Evolutionary conservation across 345 rosid species (phyloP).

Genomic region (Zanthoxylum bungeanum): DNA sequence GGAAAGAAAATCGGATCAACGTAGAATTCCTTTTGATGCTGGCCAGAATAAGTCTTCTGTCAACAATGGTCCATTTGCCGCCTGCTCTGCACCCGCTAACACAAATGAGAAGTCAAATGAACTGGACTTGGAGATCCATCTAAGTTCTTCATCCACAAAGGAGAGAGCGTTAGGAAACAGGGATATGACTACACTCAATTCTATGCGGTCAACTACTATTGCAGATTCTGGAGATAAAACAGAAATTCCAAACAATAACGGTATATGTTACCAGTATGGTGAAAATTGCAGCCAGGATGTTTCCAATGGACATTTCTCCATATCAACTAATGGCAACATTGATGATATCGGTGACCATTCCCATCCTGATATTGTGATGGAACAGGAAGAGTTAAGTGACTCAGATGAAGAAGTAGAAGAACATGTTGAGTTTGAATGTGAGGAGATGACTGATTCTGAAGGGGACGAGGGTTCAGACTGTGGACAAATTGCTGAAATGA

Average conservation of each 20-base stretch:
- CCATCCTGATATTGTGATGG: constrained; percentile 87
- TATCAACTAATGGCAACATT: constrained; percentile 28
- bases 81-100: constrained; percentile 24
- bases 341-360: constrained; percentile 54
- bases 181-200: constrained; percentile 26
- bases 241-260: constrained; percentile 24
- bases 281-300: constrained; percentile 23
- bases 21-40: constrained; percentile 29
- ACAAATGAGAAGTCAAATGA: constrained; percentile 42
- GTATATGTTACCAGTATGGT: constrained; percentile 11
- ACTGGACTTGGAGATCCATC: constrained; percentile 72
- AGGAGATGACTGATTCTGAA: constrained; percentile 98
- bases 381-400: constrained; percentile 96
- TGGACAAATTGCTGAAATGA: constrained; percentile 37
- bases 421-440: constrained; percentile 93
- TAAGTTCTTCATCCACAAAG: constrained; percentile 53
- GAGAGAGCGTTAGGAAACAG: constrained; percentile 29
- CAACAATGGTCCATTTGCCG: constrained; percentile 25
- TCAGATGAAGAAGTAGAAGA: constrained; percentile 91
- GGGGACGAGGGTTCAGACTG: constrained; percentile 63
- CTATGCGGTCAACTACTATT: constrained; percentile 14
- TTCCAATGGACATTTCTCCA: constrained; percentile 31
- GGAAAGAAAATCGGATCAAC: constrained; percentile 36
- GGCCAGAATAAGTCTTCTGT: constrained; percentile 30
- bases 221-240: constrained; percentile 19